Percentiles rank a stretch among this genome's conserved stretches.
phyloP scores from a whole-genome alignment of 2,329 filamentous ascomycete species.

The Aspergillus sojae region DNA sequence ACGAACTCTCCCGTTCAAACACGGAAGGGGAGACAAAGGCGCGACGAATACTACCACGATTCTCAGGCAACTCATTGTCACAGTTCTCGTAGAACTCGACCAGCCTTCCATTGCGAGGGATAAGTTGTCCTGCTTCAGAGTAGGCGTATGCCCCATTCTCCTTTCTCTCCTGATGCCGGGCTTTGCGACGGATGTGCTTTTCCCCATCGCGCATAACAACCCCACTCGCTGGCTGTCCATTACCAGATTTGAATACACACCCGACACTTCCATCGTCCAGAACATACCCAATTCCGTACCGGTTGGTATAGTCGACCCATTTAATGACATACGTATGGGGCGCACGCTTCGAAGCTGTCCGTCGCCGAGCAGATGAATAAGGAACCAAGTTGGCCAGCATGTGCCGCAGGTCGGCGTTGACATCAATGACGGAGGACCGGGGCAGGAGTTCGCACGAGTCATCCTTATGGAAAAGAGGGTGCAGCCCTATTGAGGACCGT shows the following conservation, averaged over 20 bases:
- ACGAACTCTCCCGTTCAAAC: conserved; percentile 42
- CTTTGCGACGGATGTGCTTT: conserved; percentile 49
- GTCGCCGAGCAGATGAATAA: conserved; percentile 34
- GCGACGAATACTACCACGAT: conserved; percentile 42
- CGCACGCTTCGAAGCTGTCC: conserved; percentile 30
- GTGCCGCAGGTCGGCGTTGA: conserved; percentile 41
- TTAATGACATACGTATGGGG: conserved; percentile 53
- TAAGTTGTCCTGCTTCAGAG: conserved; percentile 46
- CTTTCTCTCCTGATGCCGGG: conserved; percentile 40
- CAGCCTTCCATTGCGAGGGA: conserved; percentile 44
- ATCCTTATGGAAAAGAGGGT: conserved; percentile 41
- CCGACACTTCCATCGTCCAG: conserved; percentile 55
- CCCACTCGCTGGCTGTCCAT: conserved; percentile 46
- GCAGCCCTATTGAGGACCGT: conserved; percentile 39
- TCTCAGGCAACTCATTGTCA: conserved; percentile 33
- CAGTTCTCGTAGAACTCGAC: conserved; percentile 54
- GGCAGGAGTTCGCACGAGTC: conserved; percentile 42
- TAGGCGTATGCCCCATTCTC: conserved; percentile 35
- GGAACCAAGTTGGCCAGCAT: conserved; percentile 42
- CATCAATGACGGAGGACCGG: conserved; percentile 42
- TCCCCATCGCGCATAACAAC: conserved; percentile 51
- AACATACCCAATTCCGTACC: conserved; percentile 55
- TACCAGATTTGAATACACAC: conserved; percentile 52
- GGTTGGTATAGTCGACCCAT: conserved; percentile 57
- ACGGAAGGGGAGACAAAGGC: conserved; percentile 43